Base-by-base conservation (phyloP, 75 land plant species). In the Pinus tabuliformis region DNA sequence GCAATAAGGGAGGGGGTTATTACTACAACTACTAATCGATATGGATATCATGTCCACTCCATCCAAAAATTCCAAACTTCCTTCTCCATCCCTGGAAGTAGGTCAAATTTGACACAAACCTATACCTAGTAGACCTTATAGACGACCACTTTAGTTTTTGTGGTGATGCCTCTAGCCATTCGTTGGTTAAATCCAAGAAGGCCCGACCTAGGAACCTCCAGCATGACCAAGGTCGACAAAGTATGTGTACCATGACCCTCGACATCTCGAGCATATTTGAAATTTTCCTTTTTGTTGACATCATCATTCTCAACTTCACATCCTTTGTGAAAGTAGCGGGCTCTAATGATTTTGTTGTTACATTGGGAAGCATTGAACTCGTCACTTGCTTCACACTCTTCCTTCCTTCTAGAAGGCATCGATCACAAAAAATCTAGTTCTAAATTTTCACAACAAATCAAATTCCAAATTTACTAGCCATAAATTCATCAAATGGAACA, bases 341-440 rank as follows among this genome's bases (percentile, higher is more conserved):
- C 74, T 9, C 74, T 4, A 33, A 88, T 88, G 14, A 88, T 78
- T 80, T 88, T 88, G 3, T 18, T 30, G 79, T 89, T 91, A 62
- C 91, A 91, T 56, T 74, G 15, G 22, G 83, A 73, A 2, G 86
- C 49, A 30, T 79, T 78, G 79, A 91, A 91, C 52, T 58, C 72
- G 28, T 73, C 30, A 56, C 88, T 84, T 4, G 3, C 73, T 68
- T 81, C 83, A 60, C 93, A 91, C 54, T 9, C 77, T 6, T 91
- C 93, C 65, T 83, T 88, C 93, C 93, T 26, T 26, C 26, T 26
- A 26, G 26, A 26, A 26, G 26, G 26, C 26, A 26, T 26, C 26
- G 26, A 26, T 26, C 26, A 26, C 26, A 26, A 26, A 26, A 26
- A 26, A 26, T 26, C 26, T 0, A 26, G 26, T 0, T 26, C 26